These are phyloP conservation scores for Fusarium proliferatum DNA, from an alignment of 2,329 filamentous ascomycete genomes.

Conservation along the genomic window DNA sequence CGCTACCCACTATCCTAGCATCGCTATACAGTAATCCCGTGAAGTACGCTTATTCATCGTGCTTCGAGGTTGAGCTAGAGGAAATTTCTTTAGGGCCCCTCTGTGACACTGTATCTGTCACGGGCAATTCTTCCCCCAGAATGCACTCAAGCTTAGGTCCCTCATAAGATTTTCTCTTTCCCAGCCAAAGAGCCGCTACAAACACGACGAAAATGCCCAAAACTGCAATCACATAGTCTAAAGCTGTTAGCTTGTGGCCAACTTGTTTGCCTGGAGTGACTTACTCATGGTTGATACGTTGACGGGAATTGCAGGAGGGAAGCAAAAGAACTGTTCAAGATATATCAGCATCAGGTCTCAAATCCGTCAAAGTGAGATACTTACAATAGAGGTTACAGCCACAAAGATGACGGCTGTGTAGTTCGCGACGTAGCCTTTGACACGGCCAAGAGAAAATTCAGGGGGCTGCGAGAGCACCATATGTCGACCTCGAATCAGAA, in stretches of 20 bases:
- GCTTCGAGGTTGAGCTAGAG: conserved; percentile 20
- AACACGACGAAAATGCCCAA: conserved; percentile 48
- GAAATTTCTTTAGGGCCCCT: conserved; percentile 1
- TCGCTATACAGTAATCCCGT: background rate
- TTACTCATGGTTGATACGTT: conserved; percentile 39
- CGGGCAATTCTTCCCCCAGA: conserved; percentile 31
- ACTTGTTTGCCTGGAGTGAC: background rate
- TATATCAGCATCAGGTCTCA: background rate
- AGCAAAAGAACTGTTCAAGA: conserved; percentile 34
- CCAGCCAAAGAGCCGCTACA: conserved; percentile 22
- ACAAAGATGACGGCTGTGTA: conserved; percentile 50
- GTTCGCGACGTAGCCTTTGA: conserved; percentile 47
- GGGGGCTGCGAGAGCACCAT: conserved; percentile 45
- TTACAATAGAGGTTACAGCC: conserved; percentile 52
- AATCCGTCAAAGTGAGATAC: background rate
- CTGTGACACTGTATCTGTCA: conserved; percentile 10
- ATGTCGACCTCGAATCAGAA: conserved; percentile 52
- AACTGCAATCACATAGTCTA: conserved; percentile 53
- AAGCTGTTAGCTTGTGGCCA: background rate
- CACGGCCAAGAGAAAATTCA: conserved; percentile 48
- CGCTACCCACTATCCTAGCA: background rate
- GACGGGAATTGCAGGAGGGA: conserved; percentile 39
- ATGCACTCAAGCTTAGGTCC: conserved; percentile 37
- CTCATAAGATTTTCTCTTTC: conserved; percentile 33
- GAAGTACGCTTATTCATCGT: conserved; percentile 1